Evolutionary conservation across 495 filamentous ascomycete genomes (phyloP).

Genomic region (Mytilinidion resinicola): DNA sequence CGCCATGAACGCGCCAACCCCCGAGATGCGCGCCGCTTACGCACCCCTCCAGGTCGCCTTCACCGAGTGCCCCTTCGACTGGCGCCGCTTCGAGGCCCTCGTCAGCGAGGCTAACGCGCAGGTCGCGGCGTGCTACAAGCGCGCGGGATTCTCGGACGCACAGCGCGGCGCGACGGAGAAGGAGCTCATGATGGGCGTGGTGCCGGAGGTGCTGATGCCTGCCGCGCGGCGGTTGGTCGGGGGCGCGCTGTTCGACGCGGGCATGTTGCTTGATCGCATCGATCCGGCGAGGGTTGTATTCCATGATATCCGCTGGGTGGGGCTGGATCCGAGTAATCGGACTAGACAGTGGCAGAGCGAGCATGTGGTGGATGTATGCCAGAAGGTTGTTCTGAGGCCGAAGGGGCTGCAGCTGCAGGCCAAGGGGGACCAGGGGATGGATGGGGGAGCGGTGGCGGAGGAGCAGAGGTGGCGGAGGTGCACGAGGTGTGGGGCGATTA

Average conservation of each 20-base stretch:
- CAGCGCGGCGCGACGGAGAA: slow-evolving; percentile 24
- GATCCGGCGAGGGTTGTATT: slow-evolving; percentile 23
- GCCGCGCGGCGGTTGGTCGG: slow-evolving; percentile 20
- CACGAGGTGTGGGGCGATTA: slow-evolving; percentile 54
- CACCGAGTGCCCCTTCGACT: slow-evolving; percentile 46
- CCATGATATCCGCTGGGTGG: slow-evolving; percentile 28
- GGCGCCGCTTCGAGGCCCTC: slow-evolving; percentile 42
- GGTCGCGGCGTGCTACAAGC: slow-evolving; percentile 31
- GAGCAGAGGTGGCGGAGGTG: slow-evolving; percentile 43
- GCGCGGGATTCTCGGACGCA: slow-evolving; percentile 1
- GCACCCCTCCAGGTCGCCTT: slow-evolving; percentile 27
- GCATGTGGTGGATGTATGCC: slow-evolving; percentile 26
- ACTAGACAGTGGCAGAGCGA: background rate
- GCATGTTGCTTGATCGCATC: slow-evolving; percentile 3
- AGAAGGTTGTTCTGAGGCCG: slow-evolving; percentile 25
- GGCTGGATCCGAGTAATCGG: slow-evolving; percentile 11
- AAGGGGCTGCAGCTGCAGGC: slow-evolving; percentile 16
- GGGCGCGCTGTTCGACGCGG: slow-evolving; percentile 9
- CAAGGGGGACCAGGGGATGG: background rate
- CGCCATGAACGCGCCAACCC: slow-evolving; percentile 13
- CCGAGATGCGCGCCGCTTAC: slow-evolving; percentile 21
- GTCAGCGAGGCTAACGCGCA: slow-evolving; percentile 44
- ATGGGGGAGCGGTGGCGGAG: background rate
- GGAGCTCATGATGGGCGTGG: slow-evolving; percentile 24
- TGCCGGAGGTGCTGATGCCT: slow-evolving; percentile 27